These are phyloP conservation scores for Beauveria medogensis DNA, from an alignment of 2,329 filamentous ascomycete genomes.

Conservation along the genomic window DNA sequence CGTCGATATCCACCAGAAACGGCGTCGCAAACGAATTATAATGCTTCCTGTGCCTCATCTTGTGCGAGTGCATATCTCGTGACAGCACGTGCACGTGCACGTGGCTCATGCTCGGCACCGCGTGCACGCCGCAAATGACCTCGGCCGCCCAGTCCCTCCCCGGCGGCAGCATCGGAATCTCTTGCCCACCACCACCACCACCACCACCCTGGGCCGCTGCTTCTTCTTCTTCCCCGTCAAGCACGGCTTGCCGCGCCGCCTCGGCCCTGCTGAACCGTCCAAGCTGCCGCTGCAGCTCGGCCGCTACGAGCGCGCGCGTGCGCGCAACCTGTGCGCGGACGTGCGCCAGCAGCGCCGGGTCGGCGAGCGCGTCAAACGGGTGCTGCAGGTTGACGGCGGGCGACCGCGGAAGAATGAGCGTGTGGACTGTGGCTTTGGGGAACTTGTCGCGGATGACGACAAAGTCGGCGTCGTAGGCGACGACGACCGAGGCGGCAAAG, in stretches of 20 bases:
- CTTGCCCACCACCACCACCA: background rate
- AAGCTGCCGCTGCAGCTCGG: conserved; percentile 64
- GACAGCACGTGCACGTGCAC: conserved; percentile 85
- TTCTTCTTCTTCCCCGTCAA: conserved; percentile 45
- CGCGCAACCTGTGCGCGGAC: conserved; percentile 53
- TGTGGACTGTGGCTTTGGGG: conserved; percentile 78
- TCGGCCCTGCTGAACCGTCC: conserved; percentile 58
- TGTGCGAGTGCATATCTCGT: conserved; percentile 65
- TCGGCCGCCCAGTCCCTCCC: conserved; percentile 75
- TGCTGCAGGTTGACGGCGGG: conserved; percentile 52
- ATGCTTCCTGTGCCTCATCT: conserved; percentile 73
- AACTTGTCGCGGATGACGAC: conserved; percentile 76
- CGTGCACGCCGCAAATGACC: conserved; percentile 73
- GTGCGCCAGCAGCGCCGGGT: conserved; percentile 57
- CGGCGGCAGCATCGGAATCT: conserved; percentile 39
- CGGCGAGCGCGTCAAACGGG: conserved; percentile 69
- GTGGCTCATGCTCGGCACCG: conserved; percentile 84
- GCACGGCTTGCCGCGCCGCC: conserved; percentile 54
- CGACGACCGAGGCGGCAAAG: conserved; percentile 50
- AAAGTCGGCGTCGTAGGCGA: conserved; percentile 60
- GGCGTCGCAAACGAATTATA: conserved; percentile 86
- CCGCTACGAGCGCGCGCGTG: conserved; percentile 59
- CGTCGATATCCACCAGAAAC: conserved; percentile 71
- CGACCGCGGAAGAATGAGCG: conserved; percentile 78
- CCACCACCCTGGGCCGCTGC: conserved; percentile 18